Base-by-base conservation (phyloP, 805 yeast genomes). In the Kluyveromyces aestuarii region DNA sequence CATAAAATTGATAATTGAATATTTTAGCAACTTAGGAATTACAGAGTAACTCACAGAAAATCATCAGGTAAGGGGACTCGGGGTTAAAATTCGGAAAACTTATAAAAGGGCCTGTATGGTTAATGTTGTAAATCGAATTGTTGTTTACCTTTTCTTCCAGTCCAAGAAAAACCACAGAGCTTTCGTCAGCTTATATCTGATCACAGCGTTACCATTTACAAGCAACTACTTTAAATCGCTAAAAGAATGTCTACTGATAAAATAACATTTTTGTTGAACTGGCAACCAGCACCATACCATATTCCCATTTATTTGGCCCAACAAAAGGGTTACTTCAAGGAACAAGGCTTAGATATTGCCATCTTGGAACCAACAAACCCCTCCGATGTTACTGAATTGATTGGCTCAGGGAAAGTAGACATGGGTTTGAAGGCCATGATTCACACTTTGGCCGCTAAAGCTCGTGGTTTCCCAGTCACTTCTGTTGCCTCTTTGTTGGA, bases 361-460 rank as follows among this genome's bases (percentile, higher is more conserved):
- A 69, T 77, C 46, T 59, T 77, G 53, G 80, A 77, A 58, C 81
- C 81, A 46, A 71, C 78, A 40, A 76, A 76, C 54, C 81, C 81
- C 19, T 74, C 79, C 13, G 81, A 77, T 59, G 81, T 76, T 41
- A 77, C 81, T 27, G 80, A 77, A 50, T 64, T 77, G 51, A 73
- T 77, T 59, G 81, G 81, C 7, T 70, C 77, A 1, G 81, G 81
- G 30, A 77, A 77, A 52, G 68, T 75, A 44, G 81, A 77, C 62
- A 74, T 77, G 78, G 81, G 81, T 13, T 66, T 77, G 52, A 77
- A 77, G 59, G 81, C 81, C 41, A 77, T 77, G 81, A 76, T 77
- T 54, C 81, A 77, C 56, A 77, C 81, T 6, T 63, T 77, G 50
- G 81, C 81, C 47, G 81, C 80, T 21, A 76, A 76, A 58, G 81